These are phyloP conservation scores for Xylaria scruposa DNA, from an alignment of 495 filamentous ascomycete species.

Conservation along the genomic window DNA sequence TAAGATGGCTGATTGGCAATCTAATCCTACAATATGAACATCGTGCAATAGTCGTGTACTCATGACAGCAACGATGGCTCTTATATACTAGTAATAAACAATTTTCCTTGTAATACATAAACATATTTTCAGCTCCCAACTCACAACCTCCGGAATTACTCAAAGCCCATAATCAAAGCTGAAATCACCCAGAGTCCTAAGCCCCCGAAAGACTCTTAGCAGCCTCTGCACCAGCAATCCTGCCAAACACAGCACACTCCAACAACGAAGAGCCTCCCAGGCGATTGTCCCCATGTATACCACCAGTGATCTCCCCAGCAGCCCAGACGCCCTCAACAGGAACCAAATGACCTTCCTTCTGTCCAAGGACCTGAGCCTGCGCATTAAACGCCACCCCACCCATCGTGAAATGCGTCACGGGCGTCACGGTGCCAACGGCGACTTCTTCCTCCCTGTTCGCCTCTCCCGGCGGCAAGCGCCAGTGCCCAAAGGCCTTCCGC, in stretches of 20 bases:
- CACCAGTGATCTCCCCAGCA: conserved; percentile 62
- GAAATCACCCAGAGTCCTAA: background rate
- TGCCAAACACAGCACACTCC: conserved; percentile 66
- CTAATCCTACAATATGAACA: too few species aligned
- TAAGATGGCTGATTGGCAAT: background rate
- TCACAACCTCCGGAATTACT: background rate
- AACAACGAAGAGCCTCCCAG: conserved; percentile 59
- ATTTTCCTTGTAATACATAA: background rate
- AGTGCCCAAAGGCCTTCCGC: conserved; percentile 58
- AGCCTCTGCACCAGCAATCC: conserved; percentile 59
- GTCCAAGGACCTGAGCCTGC: conserved; percentile 47
- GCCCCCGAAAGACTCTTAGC: conserved; percentile 36
- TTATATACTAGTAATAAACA: background rate
- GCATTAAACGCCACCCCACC: conserved; percentile 59
- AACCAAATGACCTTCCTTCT: conserved; percentile 33
- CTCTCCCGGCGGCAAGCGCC: conserved; percentile 52
- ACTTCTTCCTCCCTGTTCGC: conserved; percentile 54
- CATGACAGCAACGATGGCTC: background rate
- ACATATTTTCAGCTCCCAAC: background rate
- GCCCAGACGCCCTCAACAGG: conserved; percentile 58
- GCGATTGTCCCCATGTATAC: conserved; percentile 62
- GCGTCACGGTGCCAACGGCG: conserved; percentile 63
- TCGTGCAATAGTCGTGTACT: background rate
- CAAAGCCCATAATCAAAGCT: background rate
- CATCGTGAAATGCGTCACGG: conserved; percentile 68